These are phyloP conservation scores for Cucurbita moschata DNA, from an alignment of 306 rosid species.

Conservation along the genomic window DNA sequence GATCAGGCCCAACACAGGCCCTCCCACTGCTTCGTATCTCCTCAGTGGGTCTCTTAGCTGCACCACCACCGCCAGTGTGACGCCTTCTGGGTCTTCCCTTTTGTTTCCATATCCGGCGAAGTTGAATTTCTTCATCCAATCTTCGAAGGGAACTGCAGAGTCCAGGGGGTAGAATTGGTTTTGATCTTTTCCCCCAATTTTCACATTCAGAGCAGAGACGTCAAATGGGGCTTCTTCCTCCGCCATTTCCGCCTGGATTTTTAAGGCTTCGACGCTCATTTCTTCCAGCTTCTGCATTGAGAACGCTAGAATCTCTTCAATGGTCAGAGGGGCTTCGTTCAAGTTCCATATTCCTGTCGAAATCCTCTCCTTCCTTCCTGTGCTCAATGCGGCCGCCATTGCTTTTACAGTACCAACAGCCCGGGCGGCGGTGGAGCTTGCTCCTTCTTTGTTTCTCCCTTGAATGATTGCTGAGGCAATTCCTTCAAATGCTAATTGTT, in stretches of 20 bases:
- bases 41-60: constrained; percentile 73
- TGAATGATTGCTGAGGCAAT: constrained; percentile 77
- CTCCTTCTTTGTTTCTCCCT: constrained; percentile 86
- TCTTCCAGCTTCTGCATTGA: constrained; percentile 68
- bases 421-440: constrained; percentile 74
- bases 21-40: constrained; percentile 71
- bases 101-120: background rate
- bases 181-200: constrained; percentile 1
- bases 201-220: constrained; percentile 37
- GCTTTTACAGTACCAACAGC: constrained; percentile 47
- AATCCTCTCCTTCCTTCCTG: constrained; percentile 70
- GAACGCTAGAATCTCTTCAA: constrained; percentile 51
- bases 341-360: constrained; percentile 78
- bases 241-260: constrained; percentile 65
- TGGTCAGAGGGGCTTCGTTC: constrained; percentile 37
- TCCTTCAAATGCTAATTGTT: constrained; percentile 93
- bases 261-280: constrained; percentile 66
- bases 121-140: constrained; percentile 43
- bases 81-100: background rate
- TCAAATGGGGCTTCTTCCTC: constrained; percentile 94
- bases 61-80: constrained; percentile 39
- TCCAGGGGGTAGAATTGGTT: constrained; percentile 22
- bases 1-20: constrained; percentile 54
- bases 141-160: constrained; percentile 47
- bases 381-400: constrained; percentile 45